Base-by-base conservation (phyloP, 1,139 yeast genomes). In the Casaregolazyma lundiana region DNA sequence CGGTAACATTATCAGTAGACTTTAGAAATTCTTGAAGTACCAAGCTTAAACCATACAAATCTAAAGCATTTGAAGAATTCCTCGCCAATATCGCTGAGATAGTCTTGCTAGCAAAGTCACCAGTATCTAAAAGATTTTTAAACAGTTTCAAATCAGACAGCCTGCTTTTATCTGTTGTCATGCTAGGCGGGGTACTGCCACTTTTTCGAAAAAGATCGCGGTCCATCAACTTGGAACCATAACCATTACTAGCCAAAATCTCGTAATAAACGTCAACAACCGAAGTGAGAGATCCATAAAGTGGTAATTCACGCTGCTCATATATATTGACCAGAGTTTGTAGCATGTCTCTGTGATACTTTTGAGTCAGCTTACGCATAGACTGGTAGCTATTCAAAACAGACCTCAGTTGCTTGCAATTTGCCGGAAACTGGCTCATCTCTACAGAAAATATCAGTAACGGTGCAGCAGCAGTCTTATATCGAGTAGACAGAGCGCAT, bases 391-490 rank as follows among this genome's bases (percentile, higher is more conserved):
- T 16, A 9, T 9, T 8, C n/a, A 41, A 35, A 9, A 22, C 32
- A 13, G 30, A 18, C 15, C 17, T 34, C 17, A 35, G 38, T 15
- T 24, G 34, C 24, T 41, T 41, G 15, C 39, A 35, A 18, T 16
- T 29, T n/a, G 44, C 44, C 15, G 44, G 38, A 11, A 41, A 24
- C 13, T 20, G 32, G 9, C 35, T 15, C 1, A 41, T 24, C 2
- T 22, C 16, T 13, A 35, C 24, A 6, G 44, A 41, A 13, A 32
- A n/a, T 20, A 41, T 19, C 32, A 41, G 19, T 6, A 41, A n/a
- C 24, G 35, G 15, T 9, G 32, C 9, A 8, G 34, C 17, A 6
- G 35, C 8, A 8, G 22, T 35, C 6, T 24, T 20, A 8, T 9
- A 15, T 11, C 19, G 35, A 15, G 35, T 9, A 22, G 38, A 15